Evolutionary conservation across 768 basidiomycete species (phyloP).

Genomic region (Mycena filopes): DNA sequence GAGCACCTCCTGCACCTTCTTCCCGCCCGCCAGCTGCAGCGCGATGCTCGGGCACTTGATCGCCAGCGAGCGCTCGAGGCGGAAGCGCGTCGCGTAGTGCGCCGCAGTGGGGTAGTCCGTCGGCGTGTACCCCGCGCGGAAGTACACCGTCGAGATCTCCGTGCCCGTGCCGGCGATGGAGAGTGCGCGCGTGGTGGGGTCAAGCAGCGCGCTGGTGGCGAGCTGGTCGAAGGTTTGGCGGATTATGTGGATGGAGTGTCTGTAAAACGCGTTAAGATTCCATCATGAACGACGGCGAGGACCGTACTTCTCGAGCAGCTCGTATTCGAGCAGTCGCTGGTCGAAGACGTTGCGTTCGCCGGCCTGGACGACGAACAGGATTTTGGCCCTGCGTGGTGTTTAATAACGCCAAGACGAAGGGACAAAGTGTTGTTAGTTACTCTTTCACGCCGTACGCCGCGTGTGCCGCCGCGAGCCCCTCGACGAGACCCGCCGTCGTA

Average conservation of each 20-base stretch:
- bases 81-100: constrained; percentile 79
- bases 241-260: constrained; percentile 78
- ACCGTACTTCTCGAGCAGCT: constrained; percentile 78
- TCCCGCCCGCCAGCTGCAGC: constrained; percentile 94
- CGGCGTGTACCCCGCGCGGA: constrained; percentile 89
- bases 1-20: constrained; percentile 94
- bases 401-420: too few relatives aligned
- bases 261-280: constrained; percentile 41
- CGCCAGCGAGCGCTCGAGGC: constrained; percentile 83
- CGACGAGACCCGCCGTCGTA: constrained; percentile 73
- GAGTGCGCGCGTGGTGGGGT: constrained; percentile 56
- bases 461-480: constrained; percentile 85
- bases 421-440: constrained; percentile 53
- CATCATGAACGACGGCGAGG: background rate
- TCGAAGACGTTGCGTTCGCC: constrained; percentile 96
- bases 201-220: constrained; percentile 63
- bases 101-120: constrained; percentile 74
- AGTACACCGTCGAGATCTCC: constrained; percentile 92
- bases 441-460: constrained; percentile 68
- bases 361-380: constrained; percentile 91
- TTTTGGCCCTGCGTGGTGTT: constrained; percentile 49
- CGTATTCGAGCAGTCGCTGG: constrained; percentile 89
- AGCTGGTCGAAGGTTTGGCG: constrained; percentile 84
- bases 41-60: constrained; percentile 94
- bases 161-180: constrained; percentile 50